Conservation (phyloP, 2,329 filamentous ascomycete species). For the Ophiocordyceps sinensis region DNA sequence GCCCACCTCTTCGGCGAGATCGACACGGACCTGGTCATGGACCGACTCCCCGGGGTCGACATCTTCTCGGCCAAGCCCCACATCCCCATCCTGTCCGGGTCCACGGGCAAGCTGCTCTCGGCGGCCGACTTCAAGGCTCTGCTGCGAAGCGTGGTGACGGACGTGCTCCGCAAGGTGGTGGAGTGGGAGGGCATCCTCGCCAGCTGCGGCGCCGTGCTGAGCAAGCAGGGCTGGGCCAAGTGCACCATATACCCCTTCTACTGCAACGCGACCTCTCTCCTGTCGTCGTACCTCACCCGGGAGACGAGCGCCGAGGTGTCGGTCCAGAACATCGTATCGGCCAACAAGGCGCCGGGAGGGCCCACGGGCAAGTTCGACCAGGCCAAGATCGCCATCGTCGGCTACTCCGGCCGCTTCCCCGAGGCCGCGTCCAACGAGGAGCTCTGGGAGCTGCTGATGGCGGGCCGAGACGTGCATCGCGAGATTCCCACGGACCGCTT, state of each 20-base stretch:
- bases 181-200: not conserved
- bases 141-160: not conserved
- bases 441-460: conserved; percentile 49
- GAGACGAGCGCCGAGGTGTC: not conserved
- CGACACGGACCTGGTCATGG: not conserved
- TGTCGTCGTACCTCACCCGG: not conserved
- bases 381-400: conserved; percentile 55
- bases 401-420: conserved; percentile 30
- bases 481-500: conserved; percentile 48
- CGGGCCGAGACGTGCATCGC: conserved; percentile 49
- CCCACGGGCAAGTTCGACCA: not conserved
- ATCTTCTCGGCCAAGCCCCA: not conserved
- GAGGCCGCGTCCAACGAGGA: conserved; percentile 18
- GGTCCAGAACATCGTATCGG: not conserved
- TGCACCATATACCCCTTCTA: not conserved
- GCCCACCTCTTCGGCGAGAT: conserved; percentile 7
- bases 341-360: not conserved
- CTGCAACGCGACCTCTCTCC: conserved; percentile 1
- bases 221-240: not conserved
- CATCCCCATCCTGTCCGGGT: not conserved
- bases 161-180: not conserved
- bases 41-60: not conserved
- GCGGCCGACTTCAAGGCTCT: not conserved
- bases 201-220: too few relatives aligned
- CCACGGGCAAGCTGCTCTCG: not conserved